Evolutionary conservation across 2,329 filamentous ascomycete genomes (phyloP), one percentile per base, ranked within the genome.

Genomic region (Nothophaeocryptopus gaeumannii): DNA sequence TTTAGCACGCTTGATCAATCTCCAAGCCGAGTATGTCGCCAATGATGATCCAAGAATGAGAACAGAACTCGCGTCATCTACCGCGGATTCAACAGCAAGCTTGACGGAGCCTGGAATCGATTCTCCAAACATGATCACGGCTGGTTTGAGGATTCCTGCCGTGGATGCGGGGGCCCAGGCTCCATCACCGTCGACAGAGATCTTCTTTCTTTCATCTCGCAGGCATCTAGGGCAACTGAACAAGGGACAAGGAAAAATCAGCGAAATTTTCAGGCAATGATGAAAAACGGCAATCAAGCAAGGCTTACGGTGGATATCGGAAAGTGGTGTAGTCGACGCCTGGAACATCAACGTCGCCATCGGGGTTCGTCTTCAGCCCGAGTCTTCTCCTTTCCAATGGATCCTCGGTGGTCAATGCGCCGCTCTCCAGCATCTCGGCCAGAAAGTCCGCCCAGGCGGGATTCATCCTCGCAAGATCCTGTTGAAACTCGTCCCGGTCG

Each of bases 81-180:
- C 82, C 10, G 87, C 86, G 26, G 82, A 73, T 65, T 97, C 91
- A 1, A 91, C 92, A 0, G 83, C 83, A 1, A 74, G 69, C 68
- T 95, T 96, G 32, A 91, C 84, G 1, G 72, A 63, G 1, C 72
- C 69, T 0, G 81, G 75, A 42, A 97, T 95, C 52, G 83, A 91
- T 70, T 97, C 93, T 12, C 93, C 93, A 67, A 97, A 97, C 89
- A 97, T 96, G 61, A 91, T 84, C 2, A 99, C 91, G 1, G 88
- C 88, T 3, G 93, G 93, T 66, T 97, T 97, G 47, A 99, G 69
- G 33, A 97, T 82, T 2, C 92, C 93, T 0, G 83, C 88, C 5
- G 59, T 68, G 5, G 67, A 64, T 2, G 50, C 52, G 5, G 77
- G 61, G 34, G 76, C 72, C 88, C 86, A 95, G 0, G 90, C 92